Base-by-base conservation (phyloP, 768 basidiomycete genomes). In the Calvatia gigantea region DNA sequence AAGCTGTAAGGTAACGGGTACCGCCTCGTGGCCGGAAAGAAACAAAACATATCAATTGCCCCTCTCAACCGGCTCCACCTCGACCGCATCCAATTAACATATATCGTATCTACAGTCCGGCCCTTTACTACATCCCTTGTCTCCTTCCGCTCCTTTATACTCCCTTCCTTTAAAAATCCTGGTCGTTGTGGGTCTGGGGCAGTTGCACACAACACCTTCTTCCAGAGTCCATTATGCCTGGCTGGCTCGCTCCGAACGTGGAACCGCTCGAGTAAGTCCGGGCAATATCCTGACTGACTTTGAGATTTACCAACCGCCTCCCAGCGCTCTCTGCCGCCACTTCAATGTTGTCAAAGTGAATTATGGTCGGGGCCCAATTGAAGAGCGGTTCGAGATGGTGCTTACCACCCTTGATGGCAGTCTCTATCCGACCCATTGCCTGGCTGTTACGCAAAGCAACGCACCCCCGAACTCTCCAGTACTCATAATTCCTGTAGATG, bases 351-450 rank as follows among this genome's bases (percentile, higher is more conserved):
- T 61, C 12, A 68, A 62, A 8, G 51, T 51, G 6, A 37, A 53
- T 35, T 60, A 64, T 15, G 53, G 60, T n/a, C 62, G 54, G 31
- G 56, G 56, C 6, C 48, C 65, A 12, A 58, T 80, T 2, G 81
- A 78, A 3, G 56, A 71, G 9, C 74, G 75, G 1, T 70, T 84
- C 54, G 75, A 80, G 58, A 75, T 85, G 69, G 72, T 70, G 21
- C 70, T 82, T 50, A 58, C 52, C 43, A 54, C 74, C 9, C 75
- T 71, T 53, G 72, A 77, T 46, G 73, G 74, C 5, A 73, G 72
- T 50, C 67, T 75, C 25, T 54, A 54, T 59, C 84, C 85, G 35
- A 85, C 83, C 2, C 85, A 86, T 62, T 71, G 80, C 54, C 75
- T 86, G 43, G 79, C 80, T 19, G 71, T 80, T 59, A 68, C 71